Evolutionary conservation across 1,284 basidiomycete species (phyloP), one percentile per base, ranked within the genome.

Genomic region (Crepidotus sp.): DNA sequence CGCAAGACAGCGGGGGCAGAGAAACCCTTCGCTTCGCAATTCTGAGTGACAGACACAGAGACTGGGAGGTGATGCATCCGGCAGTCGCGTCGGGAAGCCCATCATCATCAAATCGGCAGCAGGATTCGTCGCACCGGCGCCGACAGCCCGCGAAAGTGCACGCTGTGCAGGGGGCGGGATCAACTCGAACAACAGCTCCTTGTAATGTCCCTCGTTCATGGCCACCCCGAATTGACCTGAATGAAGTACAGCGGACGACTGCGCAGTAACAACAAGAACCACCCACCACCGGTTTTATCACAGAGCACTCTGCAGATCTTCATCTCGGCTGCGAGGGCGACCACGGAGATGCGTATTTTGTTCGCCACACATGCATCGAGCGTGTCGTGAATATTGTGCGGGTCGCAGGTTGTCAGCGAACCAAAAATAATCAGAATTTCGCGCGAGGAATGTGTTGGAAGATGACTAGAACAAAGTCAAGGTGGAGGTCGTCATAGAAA

Each of bases 61-160:
- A 38, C 83, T 83, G 7, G 85, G 80, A 14, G 84, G 80, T 0
- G 88, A 83, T 0, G 84, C 77, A 52, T 83, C 83, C 0, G 88
- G 87, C n/a, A 96, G 69, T 34, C 91, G 80, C 13, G 85, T 90
- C 0, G 92, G 96, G 63, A 99, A 99, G 3, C 95, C 95, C 93
- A 99, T 98, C 71, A 96, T 85, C 82, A 99, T 94, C 30, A 99
- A 69, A 63, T 98, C 93, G 0, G 88, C 85, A 0, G 80, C 77
- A 11, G 79, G 77, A 42, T 83, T 82, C 9, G 69, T 63, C 11
- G 65, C 60, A 15, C 68, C 70, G 34, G 62, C 61, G 1, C 69
- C 72, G 3, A 62, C 67, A 3, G 72, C 60, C n/a, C 76, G 74
- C 3, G 76, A 56, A 4, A 78, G 62, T 1, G 75, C 71, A 3